Evolutionary conservation across 192 early-diverging fungal species (phyloP), one percentile per base, ranked within the genome.

Genomic region (Backusella macrospora): DNA sequence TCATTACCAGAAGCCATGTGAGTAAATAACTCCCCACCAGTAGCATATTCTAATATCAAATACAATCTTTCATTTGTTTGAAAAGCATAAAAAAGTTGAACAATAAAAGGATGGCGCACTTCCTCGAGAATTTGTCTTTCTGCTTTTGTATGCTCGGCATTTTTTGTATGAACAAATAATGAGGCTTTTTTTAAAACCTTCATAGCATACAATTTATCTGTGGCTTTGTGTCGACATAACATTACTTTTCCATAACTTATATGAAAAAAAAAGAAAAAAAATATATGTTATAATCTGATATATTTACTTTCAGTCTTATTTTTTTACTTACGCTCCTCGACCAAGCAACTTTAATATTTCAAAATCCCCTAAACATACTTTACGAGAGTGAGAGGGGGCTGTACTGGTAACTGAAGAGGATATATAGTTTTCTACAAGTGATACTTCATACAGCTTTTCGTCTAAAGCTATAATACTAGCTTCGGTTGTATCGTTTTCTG

Each of bases 1-100:
- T 18, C 70, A 80, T 84, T 78, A 92, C 91, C 78, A 78, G 85
- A 52, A 77, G 90, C 85, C 83, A 99, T 84, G 73, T 96, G 94
- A n/a, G 92, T 93, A 75, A 96, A 96, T 66, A 99, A 87, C 79
- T 97, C 96, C 47, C 97, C 97, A 46, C 97, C 97, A 3, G 89
- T 90, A 26, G 96, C 88, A 83, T 96, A 98, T 65, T 91, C 91
- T 73, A 99, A 84, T 73, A 99, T 92, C 78, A 99, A 80, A 81
- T 92, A 97, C 23, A 99, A 85, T 71, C 90, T 89, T 46, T 90
- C 87, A 52, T 92, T 85, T 18, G 94, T 95, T 80, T 99, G 96
- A 81, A 98, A 98, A 18, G 96, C 96, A 71, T 93, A 97, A 78
- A 89, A 88, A 48, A 98, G 86, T 74, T 93, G 94, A 74, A 98